Evolutionary conservation across 441 rosid species (phyloP).

Genomic region (Arabidopsis lyrata): DNA sequence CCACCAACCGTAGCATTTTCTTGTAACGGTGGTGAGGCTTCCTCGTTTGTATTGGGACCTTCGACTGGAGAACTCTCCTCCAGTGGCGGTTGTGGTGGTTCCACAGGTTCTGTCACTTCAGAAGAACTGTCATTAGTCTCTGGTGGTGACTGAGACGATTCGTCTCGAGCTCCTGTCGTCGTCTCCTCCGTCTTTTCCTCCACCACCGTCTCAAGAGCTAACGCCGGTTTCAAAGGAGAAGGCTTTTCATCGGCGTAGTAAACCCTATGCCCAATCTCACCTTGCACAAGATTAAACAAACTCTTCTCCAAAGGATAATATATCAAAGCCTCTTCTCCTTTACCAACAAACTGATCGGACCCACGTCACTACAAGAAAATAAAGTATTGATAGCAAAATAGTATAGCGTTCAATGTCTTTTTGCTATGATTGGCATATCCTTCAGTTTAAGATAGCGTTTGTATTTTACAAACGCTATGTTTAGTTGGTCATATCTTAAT

Average conservation of each 20-base stretch:
- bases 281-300: slow-evolving; percentile 64
- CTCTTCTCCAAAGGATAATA: slow-evolving; percentile 74
- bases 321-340: slow-evolving; percentile 87
- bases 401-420: too few species aligned
- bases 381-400: too few species aligned
- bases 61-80: neutral
- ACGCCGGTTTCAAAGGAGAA: slow-evolving; percentile 41
- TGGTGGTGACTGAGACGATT: slow-evolving; percentile 43
- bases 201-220: slow-evolving; percentile 41
- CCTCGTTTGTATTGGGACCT: slow-evolving; percentile 26
- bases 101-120: slow-evolving; percentile 18
- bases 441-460: too few species aligned
- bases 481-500: too few species aligned
- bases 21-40: slow-evolving; percentile 20
- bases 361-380: slow-evolving; percentile 24
- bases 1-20: slow-evolving; percentile 34
- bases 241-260: slow-evolving; percentile 58
- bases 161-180: slow-evolving; percentile 7
- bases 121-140: slow-evolving; percentile 10
- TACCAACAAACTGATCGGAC: slow-evolving; percentile 67
- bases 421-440: too few species aligned
- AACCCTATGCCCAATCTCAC: slow-evolving; percentile 79
- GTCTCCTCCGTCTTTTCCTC: slow-evolving; percentile 47
- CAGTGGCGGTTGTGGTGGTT: slow-evolving; percentile 28
- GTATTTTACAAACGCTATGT: too few species aligned